Percentiles rank a stretch among this genome's conserved stretches.
Evolutionary conservation across 176 grass and related monocot genomes (phyloP).

Genomic region (Calamus simplicifolius): DNA sequence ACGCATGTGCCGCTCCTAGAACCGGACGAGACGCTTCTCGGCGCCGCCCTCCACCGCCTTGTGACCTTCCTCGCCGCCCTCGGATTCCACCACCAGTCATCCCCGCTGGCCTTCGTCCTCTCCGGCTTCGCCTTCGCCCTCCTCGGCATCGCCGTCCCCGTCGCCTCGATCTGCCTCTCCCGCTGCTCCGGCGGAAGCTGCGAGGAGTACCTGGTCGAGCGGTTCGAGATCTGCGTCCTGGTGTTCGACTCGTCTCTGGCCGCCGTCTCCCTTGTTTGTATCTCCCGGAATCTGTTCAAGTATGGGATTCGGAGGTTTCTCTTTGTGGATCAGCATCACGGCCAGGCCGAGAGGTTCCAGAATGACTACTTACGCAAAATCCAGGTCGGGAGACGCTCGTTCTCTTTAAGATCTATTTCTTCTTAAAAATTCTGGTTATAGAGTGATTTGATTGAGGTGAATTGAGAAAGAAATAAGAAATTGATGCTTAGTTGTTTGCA

Average conservation of each 20-base stretch:
- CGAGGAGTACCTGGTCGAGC: conserved; percentile 45
- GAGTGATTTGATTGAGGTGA: too few relatives aligned
- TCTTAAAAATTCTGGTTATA: too few relatives aligned
- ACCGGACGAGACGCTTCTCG: conserved; percentile 13
- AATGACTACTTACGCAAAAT: conserved; percentile 74
- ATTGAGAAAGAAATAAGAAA: too few relatives aligned
- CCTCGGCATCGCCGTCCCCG: conserved; percentile 44
- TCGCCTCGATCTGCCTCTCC: conserved; percentile 3
- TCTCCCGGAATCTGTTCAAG: conserved; percentile 70
- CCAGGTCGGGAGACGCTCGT: conserved; percentile 32
- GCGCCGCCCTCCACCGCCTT: conserved; percentile 38
- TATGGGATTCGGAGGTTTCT: conserved; percentile 79
- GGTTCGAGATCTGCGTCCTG: conserved; percentile 61
- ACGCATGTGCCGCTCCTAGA: too few relatives aligned
- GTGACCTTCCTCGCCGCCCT: conserved; percentile 45
- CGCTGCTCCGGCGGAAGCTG: conserved; percentile 9
- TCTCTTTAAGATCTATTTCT: not conserved
- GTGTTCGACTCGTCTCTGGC: conserved; percentile 33
- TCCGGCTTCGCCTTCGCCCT: conserved; percentile 40
- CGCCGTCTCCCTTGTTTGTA: conserved; percentile 42
- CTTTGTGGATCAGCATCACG: conserved; percentile 76
- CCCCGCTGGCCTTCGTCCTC: not conserved
- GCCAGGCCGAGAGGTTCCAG: conserved; percentile 58
- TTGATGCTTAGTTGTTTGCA: too few relatives aligned
- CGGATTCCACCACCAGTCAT: conserved; percentile 5